phyloP scores from a whole-genome alignment of 768 basidiomycete genomes.

The Termitomyces sp. region DNA sequence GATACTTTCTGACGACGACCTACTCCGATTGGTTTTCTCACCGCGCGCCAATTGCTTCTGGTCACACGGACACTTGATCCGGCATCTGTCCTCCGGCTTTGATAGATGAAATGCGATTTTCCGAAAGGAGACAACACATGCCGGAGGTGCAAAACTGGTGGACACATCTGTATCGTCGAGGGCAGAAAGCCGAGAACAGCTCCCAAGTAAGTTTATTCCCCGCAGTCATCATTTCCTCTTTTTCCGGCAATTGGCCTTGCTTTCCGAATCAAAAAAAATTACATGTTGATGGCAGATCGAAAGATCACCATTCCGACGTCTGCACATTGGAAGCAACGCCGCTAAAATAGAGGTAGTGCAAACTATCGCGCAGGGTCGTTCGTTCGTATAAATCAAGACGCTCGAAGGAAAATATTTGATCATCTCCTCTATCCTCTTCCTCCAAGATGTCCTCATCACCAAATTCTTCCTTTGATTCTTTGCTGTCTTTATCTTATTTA shows the following conservation, averaged over 20 bases:
- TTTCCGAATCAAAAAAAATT: slow-evolving; percentile 11
- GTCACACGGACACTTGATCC: not conserved
- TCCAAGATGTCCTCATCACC: slow-evolving; percentile 17
- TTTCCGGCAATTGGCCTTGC: slow-evolving; percentile 8
- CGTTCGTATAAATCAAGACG: slow-evolving; percentile 9
- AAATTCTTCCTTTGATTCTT: slow-evolving; percentile 13
- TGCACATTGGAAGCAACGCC: slow-evolving; percentile 9
- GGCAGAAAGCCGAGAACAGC: slow-evolving; percentile 73
- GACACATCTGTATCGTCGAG: slow-evolving; percentile 79
- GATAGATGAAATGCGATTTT: slow-evolving; percentile 86
- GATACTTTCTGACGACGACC: slow-evolving; percentile 5
- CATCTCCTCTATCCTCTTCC: not conserved
- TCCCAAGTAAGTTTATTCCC: slow-evolving; percentile 63
- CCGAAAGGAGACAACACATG: slow-evolving; percentile 70
- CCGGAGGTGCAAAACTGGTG: slow-evolving; percentile 65
- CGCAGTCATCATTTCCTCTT: slow-evolving; percentile 15
- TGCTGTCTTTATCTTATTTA: slow-evolving; percentile 17
- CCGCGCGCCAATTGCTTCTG: not conserved
- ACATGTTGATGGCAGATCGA: slow-evolving; percentile 5
- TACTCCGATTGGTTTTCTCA: not conserved
- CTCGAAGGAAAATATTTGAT: not conserved
- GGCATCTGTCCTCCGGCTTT: slow-evolving; percentile 4
- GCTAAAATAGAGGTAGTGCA: not conserved
- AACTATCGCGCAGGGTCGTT: slow-evolving; percentile 4
- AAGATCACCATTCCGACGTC: slow-evolving; percentile 6